phyloP scores from a whole-genome alignment of 2,329 filamentous ascomycete genomes.

The Sphaceloma murrayae region DNA sequence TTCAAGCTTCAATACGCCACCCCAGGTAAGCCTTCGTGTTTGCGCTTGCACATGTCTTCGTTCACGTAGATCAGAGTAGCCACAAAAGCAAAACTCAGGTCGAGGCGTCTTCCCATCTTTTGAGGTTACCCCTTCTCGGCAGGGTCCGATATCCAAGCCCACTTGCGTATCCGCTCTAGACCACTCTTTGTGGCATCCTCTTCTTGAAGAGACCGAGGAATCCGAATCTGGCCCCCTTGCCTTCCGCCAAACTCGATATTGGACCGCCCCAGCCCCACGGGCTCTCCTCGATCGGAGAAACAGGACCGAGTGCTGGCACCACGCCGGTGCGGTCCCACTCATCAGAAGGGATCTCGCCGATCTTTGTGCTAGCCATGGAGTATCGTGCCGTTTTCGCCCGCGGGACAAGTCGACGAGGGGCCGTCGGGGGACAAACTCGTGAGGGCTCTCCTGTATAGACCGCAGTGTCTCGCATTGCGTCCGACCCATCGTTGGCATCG shows the following conservation, averaged over 20 bases:
- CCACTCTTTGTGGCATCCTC: slow-evolving; percentile 2
- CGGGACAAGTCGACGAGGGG: slow-evolving; percentile 4
- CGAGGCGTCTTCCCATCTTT: too few species aligned
- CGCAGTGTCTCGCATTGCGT: too few species aligned
- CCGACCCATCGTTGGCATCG: background rate
- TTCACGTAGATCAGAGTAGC: too few species aligned
- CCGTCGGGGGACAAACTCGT: background rate
- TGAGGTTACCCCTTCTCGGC: background rate
- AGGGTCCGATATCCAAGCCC: slow-evolving; percentile 12
- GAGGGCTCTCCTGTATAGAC: background rate
- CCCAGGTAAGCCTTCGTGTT: too few species aligned
- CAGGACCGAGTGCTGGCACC: background rate
- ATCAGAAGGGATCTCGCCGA: slow-evolving; percentile 8
- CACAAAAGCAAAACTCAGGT: too few species aligned
- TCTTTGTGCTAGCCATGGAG: slow-evolving; percentile 11
- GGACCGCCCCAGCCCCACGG: slow-evolving; percentile 14
- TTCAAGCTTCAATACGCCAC: too few species aligned
- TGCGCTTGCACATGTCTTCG: too few species aligned
- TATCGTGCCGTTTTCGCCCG: slow-evolving; percentile 5
- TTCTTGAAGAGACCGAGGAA: slow-evolving; percentile 7
- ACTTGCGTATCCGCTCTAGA: slow-evolving; percentile 6
- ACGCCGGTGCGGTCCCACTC: background rate
- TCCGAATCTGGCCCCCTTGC: slow-evolving; percentile 5
- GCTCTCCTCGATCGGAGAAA: too few species aligned
- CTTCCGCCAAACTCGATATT: slow-evolving; percentile 1